These are phyloP conservation scores for Zygosaccharomyces pseudorouxii DNA, from an alignment of 805 yeast species.

Conservation along the genomic window DNA sequence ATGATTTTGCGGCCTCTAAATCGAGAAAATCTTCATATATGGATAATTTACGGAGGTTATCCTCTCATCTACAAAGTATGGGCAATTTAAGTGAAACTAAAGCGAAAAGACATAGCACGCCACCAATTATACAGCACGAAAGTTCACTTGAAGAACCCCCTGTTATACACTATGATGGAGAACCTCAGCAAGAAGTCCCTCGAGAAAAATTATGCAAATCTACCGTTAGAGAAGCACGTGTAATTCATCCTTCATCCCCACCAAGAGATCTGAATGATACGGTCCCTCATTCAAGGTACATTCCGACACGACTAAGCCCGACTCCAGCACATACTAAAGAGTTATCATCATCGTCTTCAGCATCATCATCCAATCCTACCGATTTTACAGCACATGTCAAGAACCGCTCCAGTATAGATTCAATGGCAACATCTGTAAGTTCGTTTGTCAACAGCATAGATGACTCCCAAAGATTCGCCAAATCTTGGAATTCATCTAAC, in stretches of 20 bases:
- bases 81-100: background rate
- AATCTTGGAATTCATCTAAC: constrained; percentile 35
- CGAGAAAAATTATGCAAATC: background rate
- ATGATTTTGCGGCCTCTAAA: background rate
- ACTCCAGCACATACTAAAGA: background rate
- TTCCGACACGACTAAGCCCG: no score
- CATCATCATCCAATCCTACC: constrained; percentile 32
- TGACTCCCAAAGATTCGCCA: constrained; percentile 34
- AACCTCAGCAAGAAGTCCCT: background rate
- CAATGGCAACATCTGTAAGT: constrained; percentile 33
- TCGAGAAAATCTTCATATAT: constrained; percentile 14
- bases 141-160: background rate
- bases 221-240: constrained; percentile 7
- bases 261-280: background rate
- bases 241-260: constrained; percentile 5
- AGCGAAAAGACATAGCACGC: constrained; percentile 4
- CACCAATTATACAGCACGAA: background rate
- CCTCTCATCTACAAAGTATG: constrained; percentile 21
- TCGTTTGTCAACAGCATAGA: constrained; percentile 33
- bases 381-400: constrained; percentile 31
- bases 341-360: constrained; percentile 24
- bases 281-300: no score
- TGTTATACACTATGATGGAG: background rate
- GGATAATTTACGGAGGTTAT: constrained; percentile 29
- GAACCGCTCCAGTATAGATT: constrained; percentile 29